Evolutionary conservation across 2,329 filamentous ascomycete species (phyloP).

Genomic region (Leptographium wingfieldii): DNA sequence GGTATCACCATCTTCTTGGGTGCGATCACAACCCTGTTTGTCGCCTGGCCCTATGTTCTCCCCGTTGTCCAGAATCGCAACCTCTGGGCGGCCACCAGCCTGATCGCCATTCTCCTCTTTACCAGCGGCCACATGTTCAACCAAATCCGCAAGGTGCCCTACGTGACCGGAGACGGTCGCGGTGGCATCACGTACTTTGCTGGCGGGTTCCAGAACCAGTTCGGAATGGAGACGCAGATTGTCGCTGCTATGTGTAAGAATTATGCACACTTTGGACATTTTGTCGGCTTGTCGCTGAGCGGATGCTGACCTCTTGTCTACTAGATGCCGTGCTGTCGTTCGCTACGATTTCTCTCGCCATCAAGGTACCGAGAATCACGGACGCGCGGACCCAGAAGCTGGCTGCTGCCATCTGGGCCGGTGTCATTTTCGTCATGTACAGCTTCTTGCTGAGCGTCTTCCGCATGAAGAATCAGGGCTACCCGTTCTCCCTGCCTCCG

Average conservation of each 20-base stretch:
- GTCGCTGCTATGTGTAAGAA: constrained; percentile 76
- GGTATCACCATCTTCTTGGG: constrained; percentile 59
- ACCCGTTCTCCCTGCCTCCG: constrained; percentile 87
- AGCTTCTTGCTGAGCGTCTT: constrained; percentile 92
- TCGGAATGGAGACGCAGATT: constrained; percentile 90
- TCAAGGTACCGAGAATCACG: constrained; percentile 83
- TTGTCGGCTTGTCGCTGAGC: background rate
- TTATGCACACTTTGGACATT: background rate
- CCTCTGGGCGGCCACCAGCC: constrained; percentile 79
- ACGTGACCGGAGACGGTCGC: constrained; percentile 71
- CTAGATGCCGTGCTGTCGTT: constrained; percentile 64
- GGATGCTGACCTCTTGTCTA: constrained; percentile 9
- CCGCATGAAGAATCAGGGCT: constrained; percentile 85
- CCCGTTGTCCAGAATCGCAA: constrained; percentile 83
- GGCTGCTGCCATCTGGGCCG: constrained; percentile 68
- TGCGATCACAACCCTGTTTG: constrained; percentile 51
- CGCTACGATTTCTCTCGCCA: constrained; percentile 75
- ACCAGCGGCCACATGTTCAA: constrained; percentile 99
- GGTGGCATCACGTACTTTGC: constrained; percentile 88
- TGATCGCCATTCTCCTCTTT: constrained; percentile 84
- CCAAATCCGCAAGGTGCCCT: constrained; percentile 91
- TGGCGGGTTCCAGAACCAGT: constrained; percentile 83
- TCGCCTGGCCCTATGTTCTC: constrained; percentile 65
- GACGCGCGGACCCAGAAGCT: constrained; percentile 69
- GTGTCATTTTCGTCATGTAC: constrained; percentile 69